phyloP scores from a whole-genome alignment of 1,284 basidiomycete genomes.

The Phellinidium pouzarii region DNA sequence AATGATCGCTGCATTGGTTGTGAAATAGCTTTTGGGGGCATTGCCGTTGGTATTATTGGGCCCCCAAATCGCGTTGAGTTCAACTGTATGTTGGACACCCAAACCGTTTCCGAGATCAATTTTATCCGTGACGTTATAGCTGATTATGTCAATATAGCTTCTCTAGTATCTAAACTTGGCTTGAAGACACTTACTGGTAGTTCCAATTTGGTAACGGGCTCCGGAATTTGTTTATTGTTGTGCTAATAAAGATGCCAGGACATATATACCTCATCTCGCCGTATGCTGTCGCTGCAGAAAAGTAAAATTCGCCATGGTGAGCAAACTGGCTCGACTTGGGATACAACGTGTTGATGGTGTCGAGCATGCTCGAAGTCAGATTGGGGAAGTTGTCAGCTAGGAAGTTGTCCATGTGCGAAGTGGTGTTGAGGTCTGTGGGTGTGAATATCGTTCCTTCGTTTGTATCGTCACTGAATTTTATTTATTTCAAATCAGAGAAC shows the following conservation, averaged over 20 bases:
- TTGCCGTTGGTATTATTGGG: conserved; percentile 19
- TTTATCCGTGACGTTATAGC: conserved; percentile 21
- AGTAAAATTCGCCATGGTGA: conserved; percentile 19
- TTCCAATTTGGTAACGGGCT: conserved; percentile 15
- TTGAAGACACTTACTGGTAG: conserved; percentile 7
- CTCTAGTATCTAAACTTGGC: too few relatives aligned
- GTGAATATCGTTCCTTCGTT: conserved; percentile 22
- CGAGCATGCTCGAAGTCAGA: conserved; percentile 15
- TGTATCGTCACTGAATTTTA: conserved; percentile 20
- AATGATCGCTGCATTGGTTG: conserved; percentile 19
- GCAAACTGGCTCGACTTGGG: conserved; percentile 18
- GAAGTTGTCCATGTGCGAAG: conserved; percentile 20
- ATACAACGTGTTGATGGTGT: conserved; percentile 18
- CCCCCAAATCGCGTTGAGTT: conserved; percentile 21
- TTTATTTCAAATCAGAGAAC: background rate
- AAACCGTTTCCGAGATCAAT: conserved; percentile 16
- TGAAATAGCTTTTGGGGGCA: conserved; percentile 17
- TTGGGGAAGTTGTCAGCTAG: conserved; percentile 20
- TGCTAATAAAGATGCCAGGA: conserved; percentile 20
- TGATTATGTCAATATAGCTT: background rate
- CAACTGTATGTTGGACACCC: conserved; percentile 21
- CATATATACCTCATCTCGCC: conserved; percentile 22
- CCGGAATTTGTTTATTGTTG: conserved; percentile 10
- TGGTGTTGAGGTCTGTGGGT: conserved; percentile 16
- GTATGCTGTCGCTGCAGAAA: conserved; percentile 19